Conservation (phyloP, 306 rosid genomes). For the Prunus persica region DNA sequence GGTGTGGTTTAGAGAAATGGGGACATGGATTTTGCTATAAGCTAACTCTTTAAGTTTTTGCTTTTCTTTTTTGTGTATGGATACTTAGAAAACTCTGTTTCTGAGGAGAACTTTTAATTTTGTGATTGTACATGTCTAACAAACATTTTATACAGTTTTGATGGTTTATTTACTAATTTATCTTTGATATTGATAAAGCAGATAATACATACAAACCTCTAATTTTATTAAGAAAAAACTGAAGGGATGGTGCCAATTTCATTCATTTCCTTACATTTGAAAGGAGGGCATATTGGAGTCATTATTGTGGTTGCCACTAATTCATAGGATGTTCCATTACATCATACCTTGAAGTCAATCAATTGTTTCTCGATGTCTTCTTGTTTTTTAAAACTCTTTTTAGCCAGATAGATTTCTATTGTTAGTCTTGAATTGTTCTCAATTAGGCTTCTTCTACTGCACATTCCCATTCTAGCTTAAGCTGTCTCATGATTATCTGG, state of each 20-base stretch:
- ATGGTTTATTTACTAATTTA: too few species aligned
- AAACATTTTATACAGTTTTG: too few species aligned
- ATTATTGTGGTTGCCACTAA: background rate
- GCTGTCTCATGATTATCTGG: background rate
- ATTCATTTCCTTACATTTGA: background rate
- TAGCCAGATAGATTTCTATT: background rate
- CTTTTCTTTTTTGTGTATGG: too few species aligned
- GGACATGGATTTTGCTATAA: too few species aligned
- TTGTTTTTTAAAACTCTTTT: background rate
- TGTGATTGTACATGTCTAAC: background rate
- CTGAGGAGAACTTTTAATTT: constrained; percentile 37
- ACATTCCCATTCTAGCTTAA: background rate
- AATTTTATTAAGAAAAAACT: background rate
- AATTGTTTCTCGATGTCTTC: background rate
- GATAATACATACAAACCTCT: background rate
- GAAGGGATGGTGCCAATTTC: background rate
- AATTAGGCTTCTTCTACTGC: background rate
- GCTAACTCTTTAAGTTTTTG: too few species aligned
- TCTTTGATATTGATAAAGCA: background rate
- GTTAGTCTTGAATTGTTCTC: background rate
- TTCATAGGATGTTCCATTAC: background rate
- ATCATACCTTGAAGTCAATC: background rate
- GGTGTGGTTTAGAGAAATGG: too few species aligned
- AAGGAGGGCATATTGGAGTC: background rate
- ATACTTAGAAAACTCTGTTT: constrained; percentile 51